Conservation (phyloP, 257 asterid genomes). For the Capsicum pubescens region DNA sequence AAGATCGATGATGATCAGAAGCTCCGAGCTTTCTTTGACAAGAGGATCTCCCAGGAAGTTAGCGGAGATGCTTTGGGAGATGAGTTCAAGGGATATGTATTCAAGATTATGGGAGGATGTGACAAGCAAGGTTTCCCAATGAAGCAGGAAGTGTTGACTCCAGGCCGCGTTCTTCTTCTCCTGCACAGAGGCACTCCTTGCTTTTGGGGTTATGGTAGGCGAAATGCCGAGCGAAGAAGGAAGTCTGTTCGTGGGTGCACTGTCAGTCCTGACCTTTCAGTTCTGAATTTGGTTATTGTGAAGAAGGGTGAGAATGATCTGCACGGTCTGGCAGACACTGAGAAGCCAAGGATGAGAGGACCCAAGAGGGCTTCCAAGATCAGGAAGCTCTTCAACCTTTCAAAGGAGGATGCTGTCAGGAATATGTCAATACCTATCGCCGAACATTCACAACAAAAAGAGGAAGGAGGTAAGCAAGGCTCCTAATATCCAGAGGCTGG, state of each 20-base stretch:
- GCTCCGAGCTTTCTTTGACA: slow-evolving; percentile 32
- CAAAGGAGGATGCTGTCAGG: slow-evolving; percentile 20
- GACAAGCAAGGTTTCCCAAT: slow-evolving; percentile 30
- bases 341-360: slow-evolving; percentile 25
- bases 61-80: slow-evolving; percentile 27
- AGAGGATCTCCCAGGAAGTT: slow-evolving; percentile 30
- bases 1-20: slow-evolving; percentile 48
- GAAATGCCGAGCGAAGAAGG: slow-evolving; percentile 19
- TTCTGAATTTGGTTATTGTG: slow-evolving; percentile 29
- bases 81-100: slow-evolving; percentile 26
- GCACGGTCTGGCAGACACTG: slow-evolving; percentile 4
- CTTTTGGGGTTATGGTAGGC: slow-evolving; percentile 11
- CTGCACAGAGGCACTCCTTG: slow-evolving; percentile 25
- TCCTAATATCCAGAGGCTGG: slow-evolving; percentile 29
- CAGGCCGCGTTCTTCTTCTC: slow-evolving; percentile 21
- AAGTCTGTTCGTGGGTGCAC: slow-evolving; percentile 25
- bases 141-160: slow-evolving; percentile 27
- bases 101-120: slow-evolving; percentile 31
- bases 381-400: slow-evolving; percentile 30
- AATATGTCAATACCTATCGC: slow-evolving; percentile 27
- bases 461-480: slow-evolving; percentile 27
- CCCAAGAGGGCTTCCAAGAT: slow-evolving; percentile 31
- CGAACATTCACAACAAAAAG: slow-evolving; percentile 17
- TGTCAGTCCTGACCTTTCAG: slow-evolving; percentile 17
- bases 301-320: neutral